Conservation (phyloP, 164 flowering plant genomes). For the Dillenia turbinata region DNA sequence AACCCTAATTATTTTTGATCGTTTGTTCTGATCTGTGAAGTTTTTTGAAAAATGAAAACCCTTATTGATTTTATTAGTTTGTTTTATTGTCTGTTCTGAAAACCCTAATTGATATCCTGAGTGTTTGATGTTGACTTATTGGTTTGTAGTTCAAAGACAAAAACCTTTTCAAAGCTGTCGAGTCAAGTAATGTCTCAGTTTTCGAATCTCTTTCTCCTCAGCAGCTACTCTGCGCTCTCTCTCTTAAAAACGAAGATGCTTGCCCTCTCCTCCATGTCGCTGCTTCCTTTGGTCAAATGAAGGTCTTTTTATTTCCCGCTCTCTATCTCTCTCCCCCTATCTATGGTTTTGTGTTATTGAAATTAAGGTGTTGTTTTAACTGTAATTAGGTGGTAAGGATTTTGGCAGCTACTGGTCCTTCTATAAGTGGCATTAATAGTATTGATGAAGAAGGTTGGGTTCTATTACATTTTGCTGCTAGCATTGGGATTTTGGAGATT, state of each 20-base stretch:
- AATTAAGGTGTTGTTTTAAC: neutral
- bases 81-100: too few relatives aligned
- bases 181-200: conserved; percentile 45
- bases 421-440: conserved; percentile 44
- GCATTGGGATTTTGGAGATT: conserved; percentile 69
- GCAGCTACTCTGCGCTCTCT: conserved; percentile 36
- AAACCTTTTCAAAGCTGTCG: conserved; percentile 74
- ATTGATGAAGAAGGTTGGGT: conserved; percentile 97
- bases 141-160: conserved; percentile 35
- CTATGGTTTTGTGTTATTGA: neutral
- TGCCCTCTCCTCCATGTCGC: conserved; percentile 90
- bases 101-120: too few relatives aligned
- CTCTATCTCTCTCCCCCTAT: too few relatives aligned
- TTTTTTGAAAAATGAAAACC: too few relatives aligned
- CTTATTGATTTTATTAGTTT: too few relatives aligned
- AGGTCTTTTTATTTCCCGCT: conserved; percentile 30
- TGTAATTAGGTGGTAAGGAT: conserved; percentile 50
- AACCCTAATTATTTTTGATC: too few relatives aligned
- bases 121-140: too few relatives aligned
- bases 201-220: conserved; percentile 46
- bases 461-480: conserved; percentile 88
- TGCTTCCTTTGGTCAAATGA: conserved; percentile 43
- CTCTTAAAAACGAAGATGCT: conserved; percentile 77
- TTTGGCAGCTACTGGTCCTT: conserved; percentile 42
- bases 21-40: too few relatives aligned